These are phyloP conservation scores for Penicillium atrosanguineum DNA, from an alignment of 495 filamentous ascomycete species.

Conservation along the genomic window DNA sequence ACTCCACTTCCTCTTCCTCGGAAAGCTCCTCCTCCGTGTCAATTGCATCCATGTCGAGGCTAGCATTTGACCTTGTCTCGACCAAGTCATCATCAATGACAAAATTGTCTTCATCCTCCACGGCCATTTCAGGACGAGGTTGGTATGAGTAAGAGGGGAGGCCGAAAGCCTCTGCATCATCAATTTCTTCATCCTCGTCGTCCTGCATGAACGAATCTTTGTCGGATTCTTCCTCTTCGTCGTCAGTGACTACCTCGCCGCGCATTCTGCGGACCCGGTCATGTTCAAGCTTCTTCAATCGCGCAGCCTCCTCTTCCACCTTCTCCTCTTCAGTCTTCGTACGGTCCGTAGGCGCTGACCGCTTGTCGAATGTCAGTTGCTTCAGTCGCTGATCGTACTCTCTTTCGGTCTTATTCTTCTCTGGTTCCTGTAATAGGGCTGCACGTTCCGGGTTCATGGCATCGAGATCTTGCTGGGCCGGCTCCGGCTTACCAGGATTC, in stretches of 20 bases:
- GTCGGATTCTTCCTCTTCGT: constrained; percentile 47
- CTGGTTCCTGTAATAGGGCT: constrained; percentile 57
- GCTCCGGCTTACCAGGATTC: constrained; percentile 40
- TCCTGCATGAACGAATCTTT: constrained; percentile 43
- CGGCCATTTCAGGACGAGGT: constrained; percentile 42
- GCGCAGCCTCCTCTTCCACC: constrained; percentile 66
- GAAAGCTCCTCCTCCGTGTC: constrained; percentile 48
- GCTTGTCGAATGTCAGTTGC: constrained; percentile 76
- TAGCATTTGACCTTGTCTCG: constrained; percentile 52
- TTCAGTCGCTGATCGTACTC: constrained; percentile 82
- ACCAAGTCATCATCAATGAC: constrained; percentile 84
- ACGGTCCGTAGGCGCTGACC: constrained; percentile 78
- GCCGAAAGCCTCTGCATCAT: constrained; percentile 58
- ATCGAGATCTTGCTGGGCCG: constrained; percentile 39
- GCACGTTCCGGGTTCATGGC: constrained; percentile 59
- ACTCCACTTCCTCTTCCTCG: constrained; percentile 53
- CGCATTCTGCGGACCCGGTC: constrained; percentile 56
- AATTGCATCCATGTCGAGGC: constrained; percentile 49
- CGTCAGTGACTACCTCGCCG: constrained; percentile 39
- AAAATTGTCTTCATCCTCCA: constrained; percentile 93
- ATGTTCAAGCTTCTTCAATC: constrained; percentile 76
- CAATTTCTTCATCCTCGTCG: constrained; percentile 42
- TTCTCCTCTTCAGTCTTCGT: constrained; percentile 92
- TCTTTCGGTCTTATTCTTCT: constrained; percentile 64
- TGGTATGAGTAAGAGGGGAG: constrained; percentile 33